Percentiles rank a stretch among this genome's conserved stretches.
Conservation (phyloP, 345 rosid genomes). For the Balakata baccata region DNA sequence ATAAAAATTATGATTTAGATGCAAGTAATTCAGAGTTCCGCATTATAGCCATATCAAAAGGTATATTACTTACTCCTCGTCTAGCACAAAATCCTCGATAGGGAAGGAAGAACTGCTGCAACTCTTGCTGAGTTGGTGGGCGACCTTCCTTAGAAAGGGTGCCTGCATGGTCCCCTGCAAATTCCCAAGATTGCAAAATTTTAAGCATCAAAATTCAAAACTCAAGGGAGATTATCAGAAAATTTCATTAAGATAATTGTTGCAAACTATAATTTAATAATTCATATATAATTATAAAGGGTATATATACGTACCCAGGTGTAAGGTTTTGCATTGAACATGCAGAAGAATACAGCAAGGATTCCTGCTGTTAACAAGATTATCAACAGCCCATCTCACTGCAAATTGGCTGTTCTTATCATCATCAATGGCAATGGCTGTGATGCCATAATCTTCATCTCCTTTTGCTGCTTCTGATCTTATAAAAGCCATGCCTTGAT, state of each 20-base stretch:
- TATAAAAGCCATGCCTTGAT: background rate
- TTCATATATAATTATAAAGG: background rate
- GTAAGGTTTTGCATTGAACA: conserved; percentile 30
- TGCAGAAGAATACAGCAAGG: conserved; percentile 40
- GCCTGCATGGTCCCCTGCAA: conserved; percentile 27
- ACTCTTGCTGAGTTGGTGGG: conserved; percentile 46
- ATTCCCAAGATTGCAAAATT: background rate
- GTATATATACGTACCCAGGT: conserved; percentile 34
- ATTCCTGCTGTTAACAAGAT: conserved; percentile 23
- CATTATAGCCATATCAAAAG: too few relatives aligned
- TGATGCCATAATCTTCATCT: conserved; percentile 16
- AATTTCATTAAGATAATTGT: too few relatives aligned
- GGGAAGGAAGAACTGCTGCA: conserved; percentile 57
- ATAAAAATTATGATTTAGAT: too few relatives aligned
- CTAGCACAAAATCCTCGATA: conserved; percentile 65
- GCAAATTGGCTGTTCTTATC: conserved; percentile 58
- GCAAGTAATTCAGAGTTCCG: too few relatives aligned
- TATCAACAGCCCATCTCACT: conserved; percentile 53
- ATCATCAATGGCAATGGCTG: conserved; percentile 47
- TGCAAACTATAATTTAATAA: too few relatives aligned
- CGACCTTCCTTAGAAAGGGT: conserved; percentile 39
- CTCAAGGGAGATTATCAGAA: too few relatives aligned
- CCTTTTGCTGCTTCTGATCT: background rate
- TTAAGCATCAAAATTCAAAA: too few relatives aligned
- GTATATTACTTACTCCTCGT: conserved; percentile 53